These are phyloP conservation scores for Berkeleyomyces basicola DNA, from an alignment of 2,329 filamentous ascomycete species.

Conservation along the genomic window DNA sequence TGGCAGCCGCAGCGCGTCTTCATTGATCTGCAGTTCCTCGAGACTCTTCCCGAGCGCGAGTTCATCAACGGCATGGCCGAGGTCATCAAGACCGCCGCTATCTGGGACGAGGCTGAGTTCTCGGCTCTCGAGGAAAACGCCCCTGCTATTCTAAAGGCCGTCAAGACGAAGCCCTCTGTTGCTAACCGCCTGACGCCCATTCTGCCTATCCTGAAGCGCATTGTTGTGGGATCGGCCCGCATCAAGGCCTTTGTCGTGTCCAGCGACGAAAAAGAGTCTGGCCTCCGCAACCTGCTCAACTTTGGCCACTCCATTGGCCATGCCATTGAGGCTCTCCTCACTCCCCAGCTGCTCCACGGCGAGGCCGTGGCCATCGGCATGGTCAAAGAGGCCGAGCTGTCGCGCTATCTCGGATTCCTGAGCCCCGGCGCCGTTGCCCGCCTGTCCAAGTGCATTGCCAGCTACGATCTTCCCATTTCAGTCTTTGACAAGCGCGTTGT, in stretches of 20 bases:
- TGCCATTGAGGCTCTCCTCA: slow-evolving; percentile 86
- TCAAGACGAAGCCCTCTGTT: slow-evolving; percentile 24
- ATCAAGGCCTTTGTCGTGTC: slow-evolving; percentile 94
- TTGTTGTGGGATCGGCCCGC: slow-evolving; percentile 77
- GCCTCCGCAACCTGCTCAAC: slow-evolving; percentile 84
- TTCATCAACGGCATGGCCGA: slow-evolving; percentile 99
- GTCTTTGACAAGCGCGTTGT: slow-evolving; percentile 68
- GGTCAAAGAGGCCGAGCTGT: slow-evolving; percentile 92
- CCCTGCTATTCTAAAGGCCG: slow-evolving; percentile 42
- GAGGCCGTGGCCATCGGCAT: slow-evolving; percentile 95
- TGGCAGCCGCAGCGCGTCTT: slow-evolving; percentile 94
- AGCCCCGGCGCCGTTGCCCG: slow-evolving; percentile 77
- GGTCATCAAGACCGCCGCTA: slow-evolving; percentile 93
- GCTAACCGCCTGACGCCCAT: slow-evolving; percentile 50
- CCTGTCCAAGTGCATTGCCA: slow-evolving; percentile 83
- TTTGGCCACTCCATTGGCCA: slow-evolving; percentile 98
- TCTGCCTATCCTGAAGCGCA: slow-evolving; percentile 50
- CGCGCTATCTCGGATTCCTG: slow-evolving; percentile 72
- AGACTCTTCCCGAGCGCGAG: slow-evolving; percentile 76
- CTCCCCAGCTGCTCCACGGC: slow-evolving; percentile 87
- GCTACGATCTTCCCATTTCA: slow-evolving; percentile 77
- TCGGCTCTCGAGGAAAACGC: slow-evolving; percentile 69
- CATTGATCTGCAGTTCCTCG: slow-evolving; percentile 81
- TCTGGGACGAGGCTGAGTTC: slow-evolving; percentile 85
- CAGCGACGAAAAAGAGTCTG: slow-evolving; percentile 83